These are phyloP conservation scores for Boletus pseudo-olivaceus DNA, from an alignment of 768 basidiomycete genomes.

Conservation along the genomic window DNA sequence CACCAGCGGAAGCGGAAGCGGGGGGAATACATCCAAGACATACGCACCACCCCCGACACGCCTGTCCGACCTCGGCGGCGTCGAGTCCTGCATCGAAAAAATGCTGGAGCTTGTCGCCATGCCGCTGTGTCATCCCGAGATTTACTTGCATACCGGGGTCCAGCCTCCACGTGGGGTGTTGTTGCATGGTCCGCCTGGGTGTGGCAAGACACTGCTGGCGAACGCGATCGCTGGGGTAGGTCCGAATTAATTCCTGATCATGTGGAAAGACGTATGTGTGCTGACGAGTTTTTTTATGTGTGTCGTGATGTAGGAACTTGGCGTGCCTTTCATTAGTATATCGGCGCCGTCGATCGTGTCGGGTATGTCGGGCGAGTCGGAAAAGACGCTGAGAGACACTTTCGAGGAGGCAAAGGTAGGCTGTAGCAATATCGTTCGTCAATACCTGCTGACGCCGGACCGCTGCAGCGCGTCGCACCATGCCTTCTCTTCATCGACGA, in stretches of 20 bases:
- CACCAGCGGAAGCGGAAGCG: slow-evolving; percentile 8
- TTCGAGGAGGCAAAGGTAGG: slow-evolving; percentile 95
- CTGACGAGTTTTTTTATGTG: neutral
- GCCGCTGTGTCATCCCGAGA: slow-evolving; percentile 92
- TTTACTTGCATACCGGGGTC: slow-evolving; percentile 91
- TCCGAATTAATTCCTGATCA: slow-evolving; percentile 1
- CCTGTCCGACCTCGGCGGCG: slow-evolving; percentile 84
- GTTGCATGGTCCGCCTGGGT: slow-evolving; percentile 93
- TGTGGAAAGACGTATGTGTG: neutral
- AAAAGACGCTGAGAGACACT: slow-evolving; percentile 92
- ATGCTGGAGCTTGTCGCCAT: slow-evolving; percentile 95
- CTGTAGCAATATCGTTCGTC: neutral
- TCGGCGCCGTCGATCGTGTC: slow-evolving; percentile 96
- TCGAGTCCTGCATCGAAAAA: slow-evolving; percentile 83
- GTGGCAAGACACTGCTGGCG: slow-evolving; percentile 93
- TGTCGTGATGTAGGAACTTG: slow-evolving; percentile 63
- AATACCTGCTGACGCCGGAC: neutral
- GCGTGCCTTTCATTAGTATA: slow-evolving; percentile 88
- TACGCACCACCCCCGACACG: slow-evolving; percentile 70
- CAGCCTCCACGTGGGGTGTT: slow-evolving; percentile 90
- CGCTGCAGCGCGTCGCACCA: slow-evolving; percentile 73
- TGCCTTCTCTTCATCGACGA: slow-evolving; percentile 97
- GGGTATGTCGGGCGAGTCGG: slow-evolving; percentile 98
- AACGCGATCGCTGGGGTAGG: slow-evolving; percentile 93
- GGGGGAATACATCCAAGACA: slow-evolving; percentile 28